phyloP scores from a whole-genome alignment of 129 eudicot species.

The Artemisia tridentata region DNA sequence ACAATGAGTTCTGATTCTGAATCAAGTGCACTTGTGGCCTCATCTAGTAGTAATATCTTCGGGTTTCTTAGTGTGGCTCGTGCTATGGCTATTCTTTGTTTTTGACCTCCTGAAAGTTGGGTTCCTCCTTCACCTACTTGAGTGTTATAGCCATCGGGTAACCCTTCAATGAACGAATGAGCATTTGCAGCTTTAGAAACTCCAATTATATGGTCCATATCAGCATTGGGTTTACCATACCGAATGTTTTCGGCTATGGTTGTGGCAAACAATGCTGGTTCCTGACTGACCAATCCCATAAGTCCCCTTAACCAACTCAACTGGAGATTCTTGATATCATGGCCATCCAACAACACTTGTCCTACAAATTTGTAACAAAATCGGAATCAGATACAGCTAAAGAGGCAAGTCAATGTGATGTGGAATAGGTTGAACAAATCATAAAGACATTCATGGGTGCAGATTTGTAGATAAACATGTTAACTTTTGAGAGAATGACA shows the following conservation, averaged over 20 bases:
- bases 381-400: background rate
- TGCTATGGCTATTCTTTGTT: conserved; percentile 81
- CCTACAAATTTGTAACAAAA: conserved; percentile 34
- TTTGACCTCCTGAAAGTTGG: conserved; percentile 86
- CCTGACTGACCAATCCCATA: conserved; percentile 89
- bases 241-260: conserved; percentile 72
- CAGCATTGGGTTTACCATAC: conserved; percentile 62
- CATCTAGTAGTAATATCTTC: conserved; percentile 75
- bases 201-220: conserved; percentile 46
- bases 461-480: no score
- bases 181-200: conserved; percentile 75
- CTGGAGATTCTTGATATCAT: conserved; percentile 47
- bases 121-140: conserved; percentile 94
- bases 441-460: no score
- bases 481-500: no score
- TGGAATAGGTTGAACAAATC: background rate
- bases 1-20: conserved; percentile 72
- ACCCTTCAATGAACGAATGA: conserved; percentile 53
- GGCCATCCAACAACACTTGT: conserved; percentile 61
- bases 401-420: background rate
- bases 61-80: conserved; percentile 76
- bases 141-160: conserved; percentile 69
- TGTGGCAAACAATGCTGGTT: conserved; percentile 78
- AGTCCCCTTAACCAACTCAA: conserved; percentile 76
- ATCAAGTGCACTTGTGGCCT: conserved; percentile 90